Base-by-base conservation (phyloP, 192 early-diverging fungal species). In the Coemansia sp. region DNA sequence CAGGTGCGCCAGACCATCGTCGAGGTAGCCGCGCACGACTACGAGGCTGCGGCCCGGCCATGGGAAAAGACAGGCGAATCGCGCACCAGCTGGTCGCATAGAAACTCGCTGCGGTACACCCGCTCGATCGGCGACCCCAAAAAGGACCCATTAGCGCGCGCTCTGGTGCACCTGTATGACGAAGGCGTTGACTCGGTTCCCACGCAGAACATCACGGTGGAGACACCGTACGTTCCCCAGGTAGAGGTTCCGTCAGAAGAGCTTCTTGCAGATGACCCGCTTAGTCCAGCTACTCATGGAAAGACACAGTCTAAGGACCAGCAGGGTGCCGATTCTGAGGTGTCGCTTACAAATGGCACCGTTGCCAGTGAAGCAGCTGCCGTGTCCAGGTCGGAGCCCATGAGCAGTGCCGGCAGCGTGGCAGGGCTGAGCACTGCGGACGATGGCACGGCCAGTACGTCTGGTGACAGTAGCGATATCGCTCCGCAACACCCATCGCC, bases 1-100 rank as follows among this genome's bases (percentile, higher is more conserved):
- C 76, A 79, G 54, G 29, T 79, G 56, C 67, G 71, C 14, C 68
- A 73, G 55, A 79, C 76, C 11, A 65, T 79, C 51, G 71, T 79
- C 16, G 76, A 79, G 54, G 76, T 79, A 1, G 76, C 76, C 11
- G 76, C 76, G 0, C 76, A 79, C 49, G 64, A 65, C 61, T 79
- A 79, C 58, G 76, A 72, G 61, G 25, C 67, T 9, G 64, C 76
- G 8, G 71, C 76, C 10, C 63, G 67, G 48, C 75, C 75, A 19
- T 78, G 75, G 75, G 75, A 78, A 46, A 65, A 58, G 56, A 72
- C 67, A 6, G 75, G 75, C 63, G 75, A 78, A 24, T 65, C 75
- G 30, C 60, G 47, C 2, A 22, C 66, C 35, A 73, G 64, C 67
- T 78, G 75, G 75, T 60, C 75, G 28, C 71, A 61, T 6, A 66